Evolutionary conservation across 352 stramenopile genomes (phyloP).

Genomic region (Globisporangium middletonii): DNA sequence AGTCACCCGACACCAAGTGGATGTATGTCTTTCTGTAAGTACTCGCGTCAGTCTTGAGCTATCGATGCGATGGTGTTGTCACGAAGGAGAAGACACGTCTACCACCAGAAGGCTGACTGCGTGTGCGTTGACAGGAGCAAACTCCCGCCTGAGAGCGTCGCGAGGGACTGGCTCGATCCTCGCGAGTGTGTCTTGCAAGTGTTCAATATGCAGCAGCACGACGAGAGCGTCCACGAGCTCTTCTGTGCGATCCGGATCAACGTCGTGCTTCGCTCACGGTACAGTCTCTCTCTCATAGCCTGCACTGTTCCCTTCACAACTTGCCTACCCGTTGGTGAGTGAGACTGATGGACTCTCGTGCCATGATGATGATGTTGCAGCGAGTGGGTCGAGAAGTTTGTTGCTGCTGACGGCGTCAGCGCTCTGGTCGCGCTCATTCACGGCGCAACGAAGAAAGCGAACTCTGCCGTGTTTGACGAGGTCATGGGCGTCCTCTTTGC

Average conservation of each 20-base stretch:
- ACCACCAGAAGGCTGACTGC: neutral
- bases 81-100: neutral
- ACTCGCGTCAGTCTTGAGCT: neutral
- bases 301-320: no score
- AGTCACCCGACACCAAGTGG: conserved; percentile 61
- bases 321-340: neutral
- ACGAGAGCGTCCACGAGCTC: conserved; percentile 36
- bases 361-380: conserved; percentile 14
- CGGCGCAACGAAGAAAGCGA: conserved; percentile 13
- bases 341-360: neutral
- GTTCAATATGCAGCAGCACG: conserved; percentile 25
- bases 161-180: conserved; percentile 46
- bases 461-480: conserved; percentile 24
- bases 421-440: conserved; percentile 34
- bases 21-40: conserved; percentile 65
- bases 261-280: conserved; percentile 44
- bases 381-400: conserved; percentile 49
- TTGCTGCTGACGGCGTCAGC: conserved; percentile 33
- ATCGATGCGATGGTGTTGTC: neutral
- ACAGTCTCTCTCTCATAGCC: neutral
- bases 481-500: conserved; percentile 47
- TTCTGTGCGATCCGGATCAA: conserved; percentile 63
- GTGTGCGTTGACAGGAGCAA: conserved; percentile 25
- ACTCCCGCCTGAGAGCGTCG: conserved; percentile 22
- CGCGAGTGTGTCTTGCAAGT: conserved; percentile 46